phyloP scores from a whole-genome alignment of 805 yeast species.

The Lachancea mirantina region DNA sequence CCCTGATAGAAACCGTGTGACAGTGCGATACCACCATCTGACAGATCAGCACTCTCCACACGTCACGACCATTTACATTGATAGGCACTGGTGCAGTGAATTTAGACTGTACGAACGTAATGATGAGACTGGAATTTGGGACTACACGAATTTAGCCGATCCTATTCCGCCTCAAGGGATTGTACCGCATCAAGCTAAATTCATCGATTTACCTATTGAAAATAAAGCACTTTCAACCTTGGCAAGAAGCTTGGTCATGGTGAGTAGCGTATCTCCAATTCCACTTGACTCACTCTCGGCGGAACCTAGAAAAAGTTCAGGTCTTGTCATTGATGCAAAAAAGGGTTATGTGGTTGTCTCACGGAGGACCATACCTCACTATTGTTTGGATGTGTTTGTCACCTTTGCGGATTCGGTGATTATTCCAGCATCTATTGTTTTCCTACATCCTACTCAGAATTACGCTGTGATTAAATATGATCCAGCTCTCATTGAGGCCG shows the following conservation, averaged over 20 bases:
- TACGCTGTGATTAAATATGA: slow-evolving; percentile 81
- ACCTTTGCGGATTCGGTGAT: slow-evolving; percentile 81
- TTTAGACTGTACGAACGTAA: slow-evolving; percentile 64
- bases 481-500: slow-evolving; percentile 64
- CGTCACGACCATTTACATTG: slow-evolving; percentile 60
- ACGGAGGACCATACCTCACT: slow-evolving; percentile 75
- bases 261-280: slow-evolving; percentile 56
- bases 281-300: slow-evolving; percentile 71
- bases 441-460: slow-evolving; percentile 81
- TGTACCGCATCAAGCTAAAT: slow-evolving; percentile 57
- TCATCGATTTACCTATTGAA: slow-evolving; percentile 60
- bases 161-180: slow-evolving; percentile 50
- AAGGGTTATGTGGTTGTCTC: slow-evolving; percentile 77
- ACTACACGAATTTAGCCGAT: slow-evolving; percentile 41
- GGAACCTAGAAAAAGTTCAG: slow-evolving; percentile 57
- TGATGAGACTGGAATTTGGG: slow-evolving; percentile 53
- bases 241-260: slow-evolving; percentile 64
- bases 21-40: slow-evolving; percentile 62
- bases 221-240: slow-evolving; percentile 46
- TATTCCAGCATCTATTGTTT: slow-evolving; percentile 72
- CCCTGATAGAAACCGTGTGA: slow-evolving; percentile 67
- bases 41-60: slow-evolving; percentile 72
- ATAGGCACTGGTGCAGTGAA: slow-evolving; percentile 76
- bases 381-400: slow-evolving; percentile 58
- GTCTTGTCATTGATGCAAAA: slow-evolving; percentile 73